Evolutionary conservation across 2,329 filamentous ascomycete species (phyloP).

Genomic region (Xylariaceae sp.): DNA sequence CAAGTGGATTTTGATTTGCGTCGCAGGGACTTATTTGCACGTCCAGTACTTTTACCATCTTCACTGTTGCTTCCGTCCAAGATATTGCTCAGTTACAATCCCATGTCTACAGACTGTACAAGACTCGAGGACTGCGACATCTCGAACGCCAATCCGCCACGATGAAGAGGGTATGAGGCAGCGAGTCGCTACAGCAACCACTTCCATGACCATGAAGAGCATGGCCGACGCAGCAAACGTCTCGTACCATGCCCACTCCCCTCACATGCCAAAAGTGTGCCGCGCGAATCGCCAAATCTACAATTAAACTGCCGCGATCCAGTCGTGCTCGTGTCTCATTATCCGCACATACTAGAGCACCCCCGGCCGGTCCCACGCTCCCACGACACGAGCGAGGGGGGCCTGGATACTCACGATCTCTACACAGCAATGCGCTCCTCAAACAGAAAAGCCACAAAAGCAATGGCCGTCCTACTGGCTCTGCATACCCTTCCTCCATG

Average conservation of each 20-base stretch:
- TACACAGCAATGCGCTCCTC: background rate
- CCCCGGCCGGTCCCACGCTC: conserved; percentile 4
- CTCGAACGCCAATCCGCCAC: background rate
- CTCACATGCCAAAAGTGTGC: conserved; percentile 30
- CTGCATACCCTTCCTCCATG: background rate
- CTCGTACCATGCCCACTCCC: conserved; percentile 25
- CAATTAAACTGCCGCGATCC: background rate
- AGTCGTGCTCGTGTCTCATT: background rate
- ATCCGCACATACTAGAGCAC: conserved; percentile 1
- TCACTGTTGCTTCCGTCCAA: background rate
- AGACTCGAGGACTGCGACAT: background rate
- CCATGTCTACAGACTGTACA: background rate
- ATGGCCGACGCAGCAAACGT: conserved; percentile 5
- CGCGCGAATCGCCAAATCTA: conserved; percentile 20
- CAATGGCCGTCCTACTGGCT: background rate
- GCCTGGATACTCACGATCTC: background rate
- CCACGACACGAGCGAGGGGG: background rate
- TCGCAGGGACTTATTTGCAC: too few relatives aligned
- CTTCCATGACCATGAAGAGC: conserved; percentile 8
- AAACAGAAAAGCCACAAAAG: background rate
- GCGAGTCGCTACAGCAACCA: background rate
- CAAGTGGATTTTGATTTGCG: too few relatives aligned
- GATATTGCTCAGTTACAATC: too few relatives aligned
- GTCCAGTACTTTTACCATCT: too few relatives aligned
- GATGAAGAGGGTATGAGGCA: background rate